Base-by-base conservation (phyloP, 345 rosid species). In the Boechera retrofracta region DNA sequence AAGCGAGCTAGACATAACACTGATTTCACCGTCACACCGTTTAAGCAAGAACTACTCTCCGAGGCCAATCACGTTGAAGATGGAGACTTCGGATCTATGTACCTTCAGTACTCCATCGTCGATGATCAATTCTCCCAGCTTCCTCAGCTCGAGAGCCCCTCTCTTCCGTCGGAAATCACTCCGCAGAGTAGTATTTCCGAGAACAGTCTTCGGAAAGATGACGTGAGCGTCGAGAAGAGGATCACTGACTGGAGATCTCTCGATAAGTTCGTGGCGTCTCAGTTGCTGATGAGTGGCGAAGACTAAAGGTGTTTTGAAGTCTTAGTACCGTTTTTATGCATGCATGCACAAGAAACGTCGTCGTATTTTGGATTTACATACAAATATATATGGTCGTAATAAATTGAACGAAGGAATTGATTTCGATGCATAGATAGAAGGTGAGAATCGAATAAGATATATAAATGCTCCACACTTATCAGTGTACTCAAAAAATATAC, bases 201-300 rank as follows among this genome's bases (percentile, higher is more conserved):
- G 42, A 56, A 63, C 15, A 64, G 77, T 8, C 73, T 57, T 59
- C 81, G 61, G 58, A 84, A 82, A 60, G 85, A 81, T 41, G 68
- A 58, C 1, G 15, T 48, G 24, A 49, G 69, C 32, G 45, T 3
- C 26, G 81, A 65, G 61, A 82, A 81, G 76, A 80, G 61, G 61
- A 89, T 89, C 54, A 92, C 92, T 1, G 98, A 92, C 29, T 94
- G 98, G 98, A 87, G 98, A 82, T 89, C 87, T 5, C 86, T 92
- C 10, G 98, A 94, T 81, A 90, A 86, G 88, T 94, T 94, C 69
- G 97, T 94, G 47, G 98, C 97, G 33, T 90, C 98, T n/a, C 97
- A 94, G 65, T 36, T 94, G 35, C 48, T 77, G 72, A 73, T 79
- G 82, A 94, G 91, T 73, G 90, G 87, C 41, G 94, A 87, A 74